Percentiles rank a stretch among this genome's conserved stretches.
These are phyloP conservation scores for Odontarrhena argentea DNA, from an alignment of 345 rosid genomes.

Conservation along the genomic window DNA sequence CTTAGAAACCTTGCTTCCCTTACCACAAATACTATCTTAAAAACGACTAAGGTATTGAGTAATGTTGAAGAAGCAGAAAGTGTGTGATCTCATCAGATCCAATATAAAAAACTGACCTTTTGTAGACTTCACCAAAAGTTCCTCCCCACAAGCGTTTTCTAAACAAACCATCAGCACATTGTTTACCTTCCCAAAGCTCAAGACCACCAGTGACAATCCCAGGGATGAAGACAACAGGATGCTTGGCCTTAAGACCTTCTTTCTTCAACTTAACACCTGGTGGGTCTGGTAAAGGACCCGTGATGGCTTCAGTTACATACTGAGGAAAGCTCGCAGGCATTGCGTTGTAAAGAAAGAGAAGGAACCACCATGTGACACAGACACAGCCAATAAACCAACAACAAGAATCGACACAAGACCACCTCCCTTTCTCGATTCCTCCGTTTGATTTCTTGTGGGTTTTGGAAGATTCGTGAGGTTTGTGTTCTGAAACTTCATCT, in stretches of 20 bases:
- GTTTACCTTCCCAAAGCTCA: conserved; percentile 95
- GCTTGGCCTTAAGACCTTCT: conserved; percentile 78
- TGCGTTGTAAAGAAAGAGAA: conserved; percentile 80
- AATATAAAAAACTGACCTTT: conserved; percentile 54
- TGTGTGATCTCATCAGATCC: conserved; percentile 24
- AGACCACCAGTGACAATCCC: conserved; percentile 96
- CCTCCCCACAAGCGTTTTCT: conserved; percentile 98
- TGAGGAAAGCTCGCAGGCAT: conserved; percentile 88
- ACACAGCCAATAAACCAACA: conserved; percentile 90
- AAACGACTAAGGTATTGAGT: not conserved
- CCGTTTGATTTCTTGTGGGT: conserved; percentile 31
- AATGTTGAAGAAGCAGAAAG: not conserved
- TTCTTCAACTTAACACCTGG: conserved; percentile 84
- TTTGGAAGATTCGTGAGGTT: conserved; percentile 34
- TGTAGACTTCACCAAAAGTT: conserved; percentile 94
- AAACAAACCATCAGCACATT: conserved; percentile 86
- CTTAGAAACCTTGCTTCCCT: conserved; percentile 10
- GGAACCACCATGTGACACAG: conserved; percentile 84
- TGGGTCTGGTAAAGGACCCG: conserved; percentile 91
- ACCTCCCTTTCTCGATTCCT: conserved; percentile 36
- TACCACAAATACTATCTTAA: not conserved
- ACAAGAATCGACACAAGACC: conserved; percentile 90
- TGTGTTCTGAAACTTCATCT: conserved; percentile 28
- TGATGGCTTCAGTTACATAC: conserved; percentile 87
- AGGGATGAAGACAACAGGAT: conserved; percentile 91